Percentiles rank a stretch among this genome's conserved stretches.
These are phyloP conservation scores for Termitomyces sp. DNA, from an alignment of 768 basidiomycete genomes.

Conservation along the genomic window DNA sequence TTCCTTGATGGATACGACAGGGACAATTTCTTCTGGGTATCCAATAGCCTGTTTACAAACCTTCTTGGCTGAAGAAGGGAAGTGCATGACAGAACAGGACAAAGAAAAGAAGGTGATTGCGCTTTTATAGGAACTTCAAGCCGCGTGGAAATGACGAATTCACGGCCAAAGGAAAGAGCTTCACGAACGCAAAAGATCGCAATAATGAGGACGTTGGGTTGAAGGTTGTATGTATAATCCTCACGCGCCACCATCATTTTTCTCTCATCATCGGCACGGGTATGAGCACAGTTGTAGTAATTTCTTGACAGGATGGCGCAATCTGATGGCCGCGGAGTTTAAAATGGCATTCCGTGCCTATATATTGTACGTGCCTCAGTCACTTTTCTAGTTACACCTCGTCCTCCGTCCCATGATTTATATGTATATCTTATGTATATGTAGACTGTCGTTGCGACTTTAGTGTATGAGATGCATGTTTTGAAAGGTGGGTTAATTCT, in stretches of 20 bases:
- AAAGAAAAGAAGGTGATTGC: background rate
- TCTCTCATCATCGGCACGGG: background rate
- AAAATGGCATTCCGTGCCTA: background rate
- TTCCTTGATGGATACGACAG: constrained; percentile 52
- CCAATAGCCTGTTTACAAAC: constrained; percentile 53
- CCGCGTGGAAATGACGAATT: background rate
- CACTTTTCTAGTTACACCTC: background rate
- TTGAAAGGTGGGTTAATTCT: background rate
- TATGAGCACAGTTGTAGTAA: constrained; percentile 23
- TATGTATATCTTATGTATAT: background rate
- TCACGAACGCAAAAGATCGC: background rate
- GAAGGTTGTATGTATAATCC: background rate
- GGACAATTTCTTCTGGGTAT: constrained; percentile 53
- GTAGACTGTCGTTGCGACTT: background rate
- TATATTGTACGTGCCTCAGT: no score
- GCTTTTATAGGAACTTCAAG: background rate
- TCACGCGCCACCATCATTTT: constrained; percentile 9
- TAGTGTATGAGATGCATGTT: background rate
- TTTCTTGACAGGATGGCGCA: constrained; percentile 21
- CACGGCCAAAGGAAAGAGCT: background rate
- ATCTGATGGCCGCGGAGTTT: constrained; percentile 13
- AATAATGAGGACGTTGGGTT: background rate
- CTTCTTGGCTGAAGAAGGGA: constrained; percentile 31
- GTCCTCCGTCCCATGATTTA: background rate
- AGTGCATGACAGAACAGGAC: constrained; percentile 10